Base-by-base conservation (phyloP, 208 protist species). In the Acanthamoeba castellanii region DNA sequence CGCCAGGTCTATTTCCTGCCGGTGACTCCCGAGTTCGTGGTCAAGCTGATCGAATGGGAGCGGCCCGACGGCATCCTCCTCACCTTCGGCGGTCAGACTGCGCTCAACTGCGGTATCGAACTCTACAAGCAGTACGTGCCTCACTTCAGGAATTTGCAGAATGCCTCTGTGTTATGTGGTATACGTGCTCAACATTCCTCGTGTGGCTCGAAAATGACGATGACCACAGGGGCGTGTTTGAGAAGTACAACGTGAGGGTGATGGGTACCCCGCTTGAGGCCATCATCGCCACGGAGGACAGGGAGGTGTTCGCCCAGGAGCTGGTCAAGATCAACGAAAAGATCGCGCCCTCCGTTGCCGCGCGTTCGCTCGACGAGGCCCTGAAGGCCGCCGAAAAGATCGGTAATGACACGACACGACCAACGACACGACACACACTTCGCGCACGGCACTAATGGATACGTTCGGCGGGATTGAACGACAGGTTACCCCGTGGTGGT, bases 401-500 rank as follows among this genome's bases (percentile, higher is more conserved):
- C 59, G 93, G 78, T 47, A 55, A 55, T 42, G 14, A 55, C 50
- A 55, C 50, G 70, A 55, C n/a, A 82, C 72, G n/a, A 9, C 30
- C 27, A 27, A 18, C 20, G 11, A 34, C 72, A 25, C 72, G 37
- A 96, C 97, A 37, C 85, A 96, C 16, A 91, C 92, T 14, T 8
- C 34, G 45, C 84, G n/a, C 32, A 6, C 30, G 13, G 5, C 89
- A n/a, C 68, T 32, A n/a, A n/a, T n/a, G n/a, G 20, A 34, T 76
- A 55, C 68, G 85, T 57, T 42, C 32, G 9, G 27, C 18, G 11
- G 37, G 37, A 42, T 42, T 42, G 37, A 42, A 82, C 47, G 18
- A 99, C 99, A 93, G 98, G 99, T 45, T 99, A 98, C 97, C 99
- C 99, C 57, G 98, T 99, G 87, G 99, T 99, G 97, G 98, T 99